Conservation (phyloP, 2,329 filamentous ascomycete genomes). For the Pyrenochaeta sp. region DNA sequence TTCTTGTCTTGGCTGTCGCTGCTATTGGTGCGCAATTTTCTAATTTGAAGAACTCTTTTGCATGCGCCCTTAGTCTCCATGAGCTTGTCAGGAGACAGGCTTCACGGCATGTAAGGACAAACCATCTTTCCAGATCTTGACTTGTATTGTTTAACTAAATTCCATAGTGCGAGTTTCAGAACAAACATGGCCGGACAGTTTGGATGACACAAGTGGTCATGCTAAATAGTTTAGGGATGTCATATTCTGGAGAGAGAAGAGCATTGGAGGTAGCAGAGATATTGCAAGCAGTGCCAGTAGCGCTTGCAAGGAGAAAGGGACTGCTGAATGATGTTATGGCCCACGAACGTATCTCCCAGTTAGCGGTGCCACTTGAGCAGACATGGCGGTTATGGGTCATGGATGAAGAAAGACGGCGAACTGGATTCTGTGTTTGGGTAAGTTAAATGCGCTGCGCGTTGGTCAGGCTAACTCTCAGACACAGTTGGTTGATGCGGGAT, state of each 20-base stretch:
- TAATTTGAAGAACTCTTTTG: background rate
- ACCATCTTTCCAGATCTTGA: background rate
- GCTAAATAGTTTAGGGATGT: slow-evolving; percentile 2
- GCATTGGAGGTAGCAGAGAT: slow-evolving; percentile 1
- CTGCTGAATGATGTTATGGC: background rate
- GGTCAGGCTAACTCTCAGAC: no score
- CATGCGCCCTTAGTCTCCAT: background rate
- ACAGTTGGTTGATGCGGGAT: no score
- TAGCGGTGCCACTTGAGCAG: slow-evolving; percentile 1
- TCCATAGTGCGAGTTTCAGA: slow-evolving; percentile 1
- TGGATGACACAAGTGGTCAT: slow-evolving; percentile 7
- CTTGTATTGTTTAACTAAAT: background rate
- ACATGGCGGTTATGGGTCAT: slow-evolving; percentile 3
- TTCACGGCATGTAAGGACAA: background rate
- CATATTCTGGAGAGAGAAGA: slow-evolving; percentile 5
- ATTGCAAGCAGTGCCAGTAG: background rate
- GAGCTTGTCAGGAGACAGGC: slow-evolving; percentile 3
- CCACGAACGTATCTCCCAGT: background rate
- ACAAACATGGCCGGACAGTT: background rate
- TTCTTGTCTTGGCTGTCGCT: slow-evolving; percentile 5
- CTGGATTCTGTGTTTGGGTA: slow-evolving; percentile 5
- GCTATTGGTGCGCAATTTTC: slow-evolving; percentile 5
- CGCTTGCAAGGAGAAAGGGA: slow-evolving; percentile 1
- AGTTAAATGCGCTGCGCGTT: background rate
- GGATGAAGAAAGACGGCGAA: slow-evolving; percentile 2